Conservation (phyloP, 345 rosid species). For the Syzygium aqueum region DNA sequence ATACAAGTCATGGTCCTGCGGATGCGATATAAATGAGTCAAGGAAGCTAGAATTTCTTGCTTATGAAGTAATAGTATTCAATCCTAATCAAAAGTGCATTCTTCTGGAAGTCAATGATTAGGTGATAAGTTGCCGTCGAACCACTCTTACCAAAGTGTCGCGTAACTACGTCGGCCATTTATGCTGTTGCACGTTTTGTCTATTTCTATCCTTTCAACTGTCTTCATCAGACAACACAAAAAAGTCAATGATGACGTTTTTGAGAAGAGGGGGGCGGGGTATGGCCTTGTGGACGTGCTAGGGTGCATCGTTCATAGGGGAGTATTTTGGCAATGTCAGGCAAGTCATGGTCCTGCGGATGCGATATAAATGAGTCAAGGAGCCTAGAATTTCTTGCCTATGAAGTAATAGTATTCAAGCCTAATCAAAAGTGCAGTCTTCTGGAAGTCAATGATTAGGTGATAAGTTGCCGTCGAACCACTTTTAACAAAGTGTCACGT, state of each 20-base stretch:
- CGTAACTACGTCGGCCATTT: background rate
- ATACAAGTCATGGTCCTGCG: background rate
- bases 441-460: background rate
- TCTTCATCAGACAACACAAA: background rate
- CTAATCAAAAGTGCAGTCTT: background rate
- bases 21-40: background rate
- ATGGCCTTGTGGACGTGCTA: too few relatives aligned
- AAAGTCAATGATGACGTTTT: too few relatives aligned
- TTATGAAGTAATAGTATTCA: background rate
- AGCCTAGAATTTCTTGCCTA: background rate
- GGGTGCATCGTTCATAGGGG: background rate
- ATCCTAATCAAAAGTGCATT: background rate
- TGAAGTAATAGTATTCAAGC: background rate
- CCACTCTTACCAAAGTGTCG: background rate
- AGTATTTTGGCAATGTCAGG: background rate
- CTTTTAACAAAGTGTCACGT: background rate
- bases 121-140: background rate
- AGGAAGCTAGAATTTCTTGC: background rate
- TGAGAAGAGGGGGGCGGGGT: too few relatives aligned
- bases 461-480: background rate
- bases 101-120: background rate
- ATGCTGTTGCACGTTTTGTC: too few relatives aligned
- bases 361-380: background rate
- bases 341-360: background rate
- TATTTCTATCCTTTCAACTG: background rate